Evolutionary conservation across 257 asterid genomes (phyloP).

Genomic region (Solanum gandarillasii): DNA sequence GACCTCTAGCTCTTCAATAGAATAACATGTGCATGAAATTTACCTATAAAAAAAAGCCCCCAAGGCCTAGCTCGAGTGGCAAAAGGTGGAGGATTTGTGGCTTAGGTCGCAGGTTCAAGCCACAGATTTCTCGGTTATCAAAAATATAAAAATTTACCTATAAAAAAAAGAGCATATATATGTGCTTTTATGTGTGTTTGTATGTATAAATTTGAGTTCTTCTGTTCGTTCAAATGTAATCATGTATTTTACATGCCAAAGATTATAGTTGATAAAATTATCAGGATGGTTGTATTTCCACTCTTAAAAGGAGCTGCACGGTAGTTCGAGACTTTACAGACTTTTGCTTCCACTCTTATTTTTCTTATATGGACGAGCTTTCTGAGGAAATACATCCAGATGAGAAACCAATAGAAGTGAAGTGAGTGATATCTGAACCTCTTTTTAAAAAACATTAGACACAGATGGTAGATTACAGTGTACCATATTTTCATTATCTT

Average conservation of each 20-base stretch:
- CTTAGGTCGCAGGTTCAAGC: too few species aligned
- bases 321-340: conserved; percentile 72
- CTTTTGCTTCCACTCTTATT: conserved; percentile 88
- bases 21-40: not conserved
- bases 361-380: conserved; percentile 86
- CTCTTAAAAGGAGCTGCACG: conserved; percentile 56
- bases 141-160: too few species aligned
- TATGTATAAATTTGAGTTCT: not conserved
- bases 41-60: not conserved
- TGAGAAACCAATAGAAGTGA: conserved; percentile 59
- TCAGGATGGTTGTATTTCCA: conserved; percentile 72
- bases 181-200: not conserved
- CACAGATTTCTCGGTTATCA: too few species aligned
- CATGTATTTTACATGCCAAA: not conserved
- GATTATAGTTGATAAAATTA: conserved; percentile 8
- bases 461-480: not conserved
- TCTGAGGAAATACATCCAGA: conserved; percentile 42
- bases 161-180: not conserved
- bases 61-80: too few species aligned
- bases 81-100: too few species aligned
- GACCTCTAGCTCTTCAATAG: not conserved
- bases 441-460: not conserved
- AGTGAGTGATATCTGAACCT: conserved; percentile 27
- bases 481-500: not conserved
- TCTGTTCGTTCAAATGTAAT: not conserved